Base-by-base conservation (phyloP, 1,284 basidiomycete genomes). In the Hypsizygus ulmarius region DNA sequence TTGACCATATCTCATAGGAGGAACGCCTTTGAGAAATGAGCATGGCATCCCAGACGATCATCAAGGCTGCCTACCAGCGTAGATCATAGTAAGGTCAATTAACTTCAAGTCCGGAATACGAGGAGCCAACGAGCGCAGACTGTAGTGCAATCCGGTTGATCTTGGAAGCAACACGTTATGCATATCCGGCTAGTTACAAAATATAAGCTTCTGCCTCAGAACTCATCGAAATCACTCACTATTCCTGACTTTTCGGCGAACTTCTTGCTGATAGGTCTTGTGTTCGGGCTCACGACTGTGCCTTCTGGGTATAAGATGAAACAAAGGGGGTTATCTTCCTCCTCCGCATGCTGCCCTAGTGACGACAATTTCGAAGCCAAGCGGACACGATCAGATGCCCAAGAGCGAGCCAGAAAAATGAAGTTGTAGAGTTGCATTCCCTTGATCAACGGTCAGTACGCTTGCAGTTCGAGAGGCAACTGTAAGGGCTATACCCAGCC, bases 281-380 rank as follows among this genome's bases (percentile, higher is more conserved):
- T 97, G 54, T 92, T 72, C 46, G 80, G 77, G 62, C 87, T 91
- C 8, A 93, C 84, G 34, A 97, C 82, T 0, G 94, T 97, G 11
- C 94, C 94, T 66, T 97, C 94, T 0, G 94, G 94, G 64, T 94
- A 97, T 39, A 97, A 76, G 39, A 97, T 73, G 56, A 96, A 82
- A 51, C 87, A 84, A 30, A 97, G 73, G 0, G 91, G 88, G 18
- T 77, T 79, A 47, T 86, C 77, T 58, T 81, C 73, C 43, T 75
- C 71, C 58, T 86, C 79, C 10, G 82, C 81, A 28, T 75, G 75
- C 47, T 72, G 73, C 3, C 79, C 84, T 38, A 86, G 66, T 41
- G 71, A 75, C 3, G 79, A 78, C 34, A 85, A 78, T 57, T 76
- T 74, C 19, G 68, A 68, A 21, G 75, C 78, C 39, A 96, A 74